Percentiles rank a stretch among this genome's conserved stretches.
Conservation (phyloP, 306 rosid species). For the Aeschynomene evenia region DNA sequence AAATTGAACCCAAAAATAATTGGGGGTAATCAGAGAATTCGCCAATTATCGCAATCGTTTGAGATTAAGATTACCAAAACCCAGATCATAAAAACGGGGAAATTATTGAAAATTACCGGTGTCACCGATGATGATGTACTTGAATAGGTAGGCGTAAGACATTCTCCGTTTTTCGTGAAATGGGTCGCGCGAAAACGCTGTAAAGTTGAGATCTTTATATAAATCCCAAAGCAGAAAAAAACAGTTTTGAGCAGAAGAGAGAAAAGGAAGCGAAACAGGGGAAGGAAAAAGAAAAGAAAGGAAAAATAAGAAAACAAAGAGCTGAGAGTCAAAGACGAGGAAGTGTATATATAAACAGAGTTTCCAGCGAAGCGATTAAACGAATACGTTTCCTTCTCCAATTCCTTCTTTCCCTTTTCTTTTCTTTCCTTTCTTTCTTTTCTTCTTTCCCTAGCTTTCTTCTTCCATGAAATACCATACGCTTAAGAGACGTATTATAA, state of each 20-base stretch:
- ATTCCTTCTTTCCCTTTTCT: not conserved
- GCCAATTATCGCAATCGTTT: not conserved
- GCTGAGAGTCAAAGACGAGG: not conserved
- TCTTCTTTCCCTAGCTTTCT: not conserved
- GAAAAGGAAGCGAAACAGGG: not conserved
- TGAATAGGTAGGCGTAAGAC: constrained; percentile 98
- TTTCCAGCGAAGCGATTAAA: constrained; percentile 31
- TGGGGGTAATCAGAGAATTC: not conserved
- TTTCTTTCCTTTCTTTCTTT: not conserved
- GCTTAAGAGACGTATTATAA: not conserved
- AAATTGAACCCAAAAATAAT: not conserved
- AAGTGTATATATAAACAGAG: not conserved
- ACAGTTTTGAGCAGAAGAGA: not conserved
- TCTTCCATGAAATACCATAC: not conserved
- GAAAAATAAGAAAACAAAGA: not conserved
- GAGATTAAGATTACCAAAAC: constrained; percentile 10
- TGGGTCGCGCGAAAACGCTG: not conserved
- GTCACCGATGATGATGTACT: constrained; percentile 98
- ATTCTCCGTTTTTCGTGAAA: constrained; percentile 20
- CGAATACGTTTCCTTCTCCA: not conserved
- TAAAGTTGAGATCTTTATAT: constrained; percentile 20
- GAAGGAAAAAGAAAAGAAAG: not conserved
- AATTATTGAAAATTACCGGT: constrained; percentile 56
- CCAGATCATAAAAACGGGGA: not conserved
- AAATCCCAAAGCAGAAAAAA: constrained; percentile 9